Evolutionary conservation across 129 eudicot species (phyloP).

Genomic region (Ambrosia trifida): DNA sequence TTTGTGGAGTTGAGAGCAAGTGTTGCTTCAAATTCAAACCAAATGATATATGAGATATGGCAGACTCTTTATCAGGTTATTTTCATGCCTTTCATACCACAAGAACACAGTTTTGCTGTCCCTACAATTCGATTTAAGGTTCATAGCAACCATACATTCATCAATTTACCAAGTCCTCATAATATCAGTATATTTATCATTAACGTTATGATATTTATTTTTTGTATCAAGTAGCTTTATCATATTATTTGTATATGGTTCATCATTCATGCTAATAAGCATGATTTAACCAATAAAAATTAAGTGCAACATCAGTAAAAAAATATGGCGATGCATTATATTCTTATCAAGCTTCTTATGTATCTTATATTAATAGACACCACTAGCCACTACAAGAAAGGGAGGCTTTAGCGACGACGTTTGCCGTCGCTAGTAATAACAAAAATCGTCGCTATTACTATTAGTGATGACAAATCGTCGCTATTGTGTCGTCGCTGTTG

Average conservation of each 20-base stretch:
- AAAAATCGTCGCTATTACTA: no score
- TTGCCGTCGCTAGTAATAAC: no score
- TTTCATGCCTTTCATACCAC: slow-evolving; percentile 25
- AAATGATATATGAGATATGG: not conserved
- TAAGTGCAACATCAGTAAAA: no score
- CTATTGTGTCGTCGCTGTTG: no score
- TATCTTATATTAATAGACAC: no score
- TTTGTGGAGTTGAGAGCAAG: slow-evolving; percentile 31
- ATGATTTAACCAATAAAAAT: no score
- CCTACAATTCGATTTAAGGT: slow-evolving; percentile 14
- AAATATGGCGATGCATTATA: no score
- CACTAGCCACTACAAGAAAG: no score
- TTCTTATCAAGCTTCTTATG: no score
- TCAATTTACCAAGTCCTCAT: not conserved
- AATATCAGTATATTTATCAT: not conserved
- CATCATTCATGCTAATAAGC: not conserved
- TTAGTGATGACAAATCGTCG: no score
- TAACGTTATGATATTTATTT: not conserved
- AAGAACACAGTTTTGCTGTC: slow-evolving; percentile 5
- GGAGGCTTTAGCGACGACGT: no score
- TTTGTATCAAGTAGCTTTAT: not conserved
- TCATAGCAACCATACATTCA: slow-evolving; percentile 17
- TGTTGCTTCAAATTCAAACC: not conserved
- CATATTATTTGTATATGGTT: not conserved
- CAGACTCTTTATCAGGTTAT: not conserved